phyloP scores from a whole-genome alignment of 257 asterid genomes.

The Jasminum sambac region DNA sequence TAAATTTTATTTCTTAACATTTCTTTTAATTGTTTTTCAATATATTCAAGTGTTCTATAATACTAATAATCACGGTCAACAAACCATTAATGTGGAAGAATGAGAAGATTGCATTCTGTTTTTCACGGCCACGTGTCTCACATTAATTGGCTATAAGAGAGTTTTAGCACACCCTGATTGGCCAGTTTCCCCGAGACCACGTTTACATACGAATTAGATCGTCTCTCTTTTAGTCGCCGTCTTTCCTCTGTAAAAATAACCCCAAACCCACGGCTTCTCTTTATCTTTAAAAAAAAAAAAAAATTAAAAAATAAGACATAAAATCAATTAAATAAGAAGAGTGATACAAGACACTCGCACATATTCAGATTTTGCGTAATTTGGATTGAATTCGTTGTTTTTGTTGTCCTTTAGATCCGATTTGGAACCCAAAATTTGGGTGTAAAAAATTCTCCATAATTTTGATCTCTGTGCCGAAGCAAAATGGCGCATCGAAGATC shows the following conservation, averaged over 20 bases:
- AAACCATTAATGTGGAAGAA: too few relatives aligned
- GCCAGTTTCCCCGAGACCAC: slow-evolving; percentile 44
- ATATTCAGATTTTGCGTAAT: slow-evolving; percentile 5
- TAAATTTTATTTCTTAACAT: too few relatives aligned
- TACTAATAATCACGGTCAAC: too few relatives aligned
- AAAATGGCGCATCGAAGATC: slow-evolving; percentile 75
- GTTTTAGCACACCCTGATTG: slow-evolving; percentile 49
- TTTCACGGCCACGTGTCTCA: slow-evolving; percentile 52
- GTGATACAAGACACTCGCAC: background rate
- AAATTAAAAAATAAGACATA: background rate
- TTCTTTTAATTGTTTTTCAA: too few relatives aligned
- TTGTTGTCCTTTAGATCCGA: slow-evolving; percentile 27
- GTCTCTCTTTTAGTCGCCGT: slow-evolving; percentile 26
- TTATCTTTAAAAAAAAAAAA: background rate
- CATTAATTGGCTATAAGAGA: slow-evolving; percentile 32
- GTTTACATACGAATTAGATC: slow-evolving; percentile 13
- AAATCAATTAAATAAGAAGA: background rate
- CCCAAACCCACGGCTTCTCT: slow-evolving; percentile 20
- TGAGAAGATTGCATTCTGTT: too few relatives aligned
- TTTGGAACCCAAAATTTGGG: slow-evolving; percentile 34
- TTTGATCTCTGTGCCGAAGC: slow-evolving; percentile 48
- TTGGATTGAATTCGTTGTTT: slow-evolving; percentile 1
- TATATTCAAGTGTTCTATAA: too few relatives aligned
- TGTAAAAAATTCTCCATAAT: slow-evolving; percentile 14
- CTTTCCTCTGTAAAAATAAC: slow-evolving; percentile 20